Evolutionary conservation across 1,139 yeast species (phyloP), one percentile per base, ranked within the genome.

Genomic region (Pichia sp.): DNA sequence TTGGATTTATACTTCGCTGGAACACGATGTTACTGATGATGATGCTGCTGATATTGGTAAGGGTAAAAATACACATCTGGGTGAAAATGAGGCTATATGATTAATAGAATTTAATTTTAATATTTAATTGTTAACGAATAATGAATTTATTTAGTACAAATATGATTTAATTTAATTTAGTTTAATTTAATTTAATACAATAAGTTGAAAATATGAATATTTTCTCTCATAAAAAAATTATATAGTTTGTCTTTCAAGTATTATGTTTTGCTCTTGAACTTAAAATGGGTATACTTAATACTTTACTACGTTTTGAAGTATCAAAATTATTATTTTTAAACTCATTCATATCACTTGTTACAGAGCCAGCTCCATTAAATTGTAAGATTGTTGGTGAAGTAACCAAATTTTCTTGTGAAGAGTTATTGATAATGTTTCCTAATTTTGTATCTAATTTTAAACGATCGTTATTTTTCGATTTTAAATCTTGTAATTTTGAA

Each of bases 261-360:
- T 45, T 45, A 36, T 34, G 32, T 34, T 45, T 50, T n/a, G 49
- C 45, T 39, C 64, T 56, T 29, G 63, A 49, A 45, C 66, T 62
- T 26, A 64, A 52, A 27, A 63, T 61, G 11, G 65, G 66, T 44
- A 63, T 60, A 48, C 64, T 62, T 31, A 63, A 51, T 11, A 63
- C 49, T 52, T 57, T 44, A 56, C 62, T 51, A 45, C 54, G 50
- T 49, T 54, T 54, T 7, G 40, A 25, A n/a, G 35, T 26, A 27
- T 50, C 53, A 9, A 39, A 29, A 18, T 49, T 34, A 10, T 36
- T 18, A 32, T 27, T 39, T 30, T 45, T 42, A 5, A 25, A 11
- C 4, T 42, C 40, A 25, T 30, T 38, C 28, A 27, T 34, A 10
- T 40, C 50, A 8, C 39, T 11, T 10, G 38, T 26, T 25, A 44